phyloP scores from a whole-genome alignment of 345 rosid species.

The Populus davidiana region DNA sequence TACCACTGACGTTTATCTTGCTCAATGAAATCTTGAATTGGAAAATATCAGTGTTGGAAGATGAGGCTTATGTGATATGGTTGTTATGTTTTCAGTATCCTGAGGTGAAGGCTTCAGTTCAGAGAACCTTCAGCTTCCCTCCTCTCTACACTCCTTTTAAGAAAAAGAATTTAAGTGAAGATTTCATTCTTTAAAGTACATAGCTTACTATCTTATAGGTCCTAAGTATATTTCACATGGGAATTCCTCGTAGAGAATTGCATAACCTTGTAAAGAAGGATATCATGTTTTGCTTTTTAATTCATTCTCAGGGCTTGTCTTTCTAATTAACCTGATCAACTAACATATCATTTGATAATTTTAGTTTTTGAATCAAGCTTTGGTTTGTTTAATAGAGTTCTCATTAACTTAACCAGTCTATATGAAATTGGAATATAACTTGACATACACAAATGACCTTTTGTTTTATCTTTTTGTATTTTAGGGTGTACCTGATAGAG shows the following conservation, averaged over 20 bases:
- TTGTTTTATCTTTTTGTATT: slow-evolving; percentile 10
- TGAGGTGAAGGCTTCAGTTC: background rate
- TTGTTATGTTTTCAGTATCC: background rate
- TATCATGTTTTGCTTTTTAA: background rate
- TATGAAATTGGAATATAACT: background rate
- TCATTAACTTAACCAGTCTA: background rate
- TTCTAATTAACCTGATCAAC: background rate
- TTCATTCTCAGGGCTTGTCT: background rate
- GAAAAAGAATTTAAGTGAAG: background rate
- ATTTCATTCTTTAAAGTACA: background rate
- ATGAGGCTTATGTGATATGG: background rate
- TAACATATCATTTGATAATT: background rate
- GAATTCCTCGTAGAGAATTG: background rate
- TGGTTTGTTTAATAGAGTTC: background rate
- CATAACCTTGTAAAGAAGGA: background rate
- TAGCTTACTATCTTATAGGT: background rate
- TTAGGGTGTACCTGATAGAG: slow-evolving; percentile 91
- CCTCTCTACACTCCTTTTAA: background rate
- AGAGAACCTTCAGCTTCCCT: background rate
- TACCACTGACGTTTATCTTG: background rate
- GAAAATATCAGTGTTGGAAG: background rate
- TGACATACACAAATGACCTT: background rate
- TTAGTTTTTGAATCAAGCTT: background rate
- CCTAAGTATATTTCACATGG: background rate
- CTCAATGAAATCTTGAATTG: background rate